phyloP scores from a whole-genome alignment of 306 rosid species.

The Vigna nakashimae region DNA sequence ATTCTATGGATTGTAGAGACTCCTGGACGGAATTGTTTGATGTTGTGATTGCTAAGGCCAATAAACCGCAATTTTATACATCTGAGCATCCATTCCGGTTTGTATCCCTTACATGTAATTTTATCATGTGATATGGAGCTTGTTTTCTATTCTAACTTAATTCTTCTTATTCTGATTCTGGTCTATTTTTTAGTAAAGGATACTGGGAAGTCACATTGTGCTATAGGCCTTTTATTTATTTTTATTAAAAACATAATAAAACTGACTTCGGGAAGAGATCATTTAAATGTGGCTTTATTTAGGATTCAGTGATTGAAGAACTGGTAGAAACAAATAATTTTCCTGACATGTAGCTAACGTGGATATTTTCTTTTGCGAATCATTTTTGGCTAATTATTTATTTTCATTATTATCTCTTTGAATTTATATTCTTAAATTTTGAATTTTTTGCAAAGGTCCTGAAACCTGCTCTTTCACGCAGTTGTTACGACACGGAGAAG shows the following conservation, averaged over 20 bases:
- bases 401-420: conserved; percentile 17
- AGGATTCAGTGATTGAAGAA: conserved; percentile 25
- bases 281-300: conserved; percentile 20
- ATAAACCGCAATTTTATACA: conserved; percentile 89
- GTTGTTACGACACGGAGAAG: conserved; percentile 81
- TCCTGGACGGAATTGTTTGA: conserved; percentile 94
- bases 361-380: conserved; percentile 37
- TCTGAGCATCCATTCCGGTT: conserved; percentile 98
- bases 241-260: conserved; percentile 2
- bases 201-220: conserved; percentile 15
- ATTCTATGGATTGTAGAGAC: conserved; percentile 70
- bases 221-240: conserved; percentile 19
- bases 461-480: conserved; percentile 54
- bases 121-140: conserved; percentile 16
- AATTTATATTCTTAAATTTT: conserved; percentile 38
- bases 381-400: conserved; percentile 4
- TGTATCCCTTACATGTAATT: conserved; percentile 46
- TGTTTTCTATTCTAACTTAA: conserved; percentile 12
- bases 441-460: conserved; percentile 37
- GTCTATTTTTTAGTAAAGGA: conserved; percentile 27
- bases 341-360: conserved; percentile 8
- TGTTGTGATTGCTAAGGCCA: conserved; percentile 94
- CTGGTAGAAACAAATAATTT: not conserved
- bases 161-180: not conserved
- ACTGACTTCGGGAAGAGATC: conserved; percentile 30